Evolutionary conservation across 441 rosid species (phyloP).

Genomic region (Lepidium campestre): DNA sequence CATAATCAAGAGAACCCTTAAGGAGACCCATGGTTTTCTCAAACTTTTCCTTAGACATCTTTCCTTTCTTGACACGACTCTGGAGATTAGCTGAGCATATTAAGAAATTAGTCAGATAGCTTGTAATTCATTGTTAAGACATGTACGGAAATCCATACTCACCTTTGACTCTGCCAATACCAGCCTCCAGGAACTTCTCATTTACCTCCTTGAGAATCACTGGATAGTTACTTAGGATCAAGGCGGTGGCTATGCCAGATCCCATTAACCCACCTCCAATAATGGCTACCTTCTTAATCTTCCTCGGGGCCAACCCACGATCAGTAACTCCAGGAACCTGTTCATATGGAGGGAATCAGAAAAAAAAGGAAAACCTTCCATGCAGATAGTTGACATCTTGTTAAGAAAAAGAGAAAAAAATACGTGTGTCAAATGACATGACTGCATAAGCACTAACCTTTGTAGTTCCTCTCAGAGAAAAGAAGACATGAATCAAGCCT

Average conservation of each 20-base stretch:
- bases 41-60: constrained; percentile 75
- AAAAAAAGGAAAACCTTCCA: background rate
- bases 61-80: constrained; percentile 84
- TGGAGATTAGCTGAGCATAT: constrained; percentile 69
- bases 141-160: constrained; percentile 9
- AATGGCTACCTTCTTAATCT: constrained; percentile 75
- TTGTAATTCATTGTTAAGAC: background rate
- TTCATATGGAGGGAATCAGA: background rate
- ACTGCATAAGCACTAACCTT: constrained; percentile 44
- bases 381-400: background rate
- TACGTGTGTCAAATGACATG: constrained; percentile 6
- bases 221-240: constrained; percentile 73
- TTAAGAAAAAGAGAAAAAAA: background rate
- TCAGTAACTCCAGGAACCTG: constrained; percentile 95
- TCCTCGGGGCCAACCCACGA: constrained; percentile 69
- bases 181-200: constrained; percentile 83
- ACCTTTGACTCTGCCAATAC: constrained; percentile 86
- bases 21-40: constrained; percentile 79
- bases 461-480: constrained; percentile 83
- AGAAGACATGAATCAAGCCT: constrained; percentile 87
- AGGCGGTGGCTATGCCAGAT: constrained; percentile 93
- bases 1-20: constrained; percentile 75
- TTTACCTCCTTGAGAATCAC: constrained; percentile 92
- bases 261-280: constrained; percentile 99
- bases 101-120: constrained; percentile 17